These are phyloP conservation scores for Didymosphaeria variabile DNA, from an alignment of 2,329 filamentous ascomycete species.

Conservation along the genomic window DNA sequence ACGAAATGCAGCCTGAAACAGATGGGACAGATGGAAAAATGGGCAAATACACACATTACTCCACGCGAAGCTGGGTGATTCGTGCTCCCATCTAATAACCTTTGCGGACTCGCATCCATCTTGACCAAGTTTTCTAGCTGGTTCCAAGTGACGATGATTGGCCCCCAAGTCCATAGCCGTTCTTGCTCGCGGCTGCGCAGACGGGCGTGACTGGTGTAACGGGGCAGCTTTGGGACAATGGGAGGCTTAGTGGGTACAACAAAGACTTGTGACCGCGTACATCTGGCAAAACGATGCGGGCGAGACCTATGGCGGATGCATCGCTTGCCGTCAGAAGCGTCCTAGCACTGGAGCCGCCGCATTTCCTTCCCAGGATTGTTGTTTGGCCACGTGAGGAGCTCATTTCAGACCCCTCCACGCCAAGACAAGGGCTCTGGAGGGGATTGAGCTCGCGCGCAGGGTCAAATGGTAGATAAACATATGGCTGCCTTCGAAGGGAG, in stretches of 20 bases:
- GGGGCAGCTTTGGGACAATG: constrained; percentile 12
- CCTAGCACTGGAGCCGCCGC: constrained; percentile 5
- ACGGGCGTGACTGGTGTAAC: constrained; percentile 38
- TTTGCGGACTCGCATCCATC: neutral
- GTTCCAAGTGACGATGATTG: constrained; percentile 44
- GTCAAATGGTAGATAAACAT: neutral
- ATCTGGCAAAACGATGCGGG: constrained; percentile 13
- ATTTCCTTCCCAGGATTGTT: neutral
- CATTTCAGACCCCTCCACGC: constrained; percentile 12
- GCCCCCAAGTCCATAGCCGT: constrained; percentile 27
- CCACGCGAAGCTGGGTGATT: constrained; percentile 32
- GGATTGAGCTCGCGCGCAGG: neutral
- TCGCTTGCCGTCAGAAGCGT: constrained; percentile 1
- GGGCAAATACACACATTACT: constrained; percentile 11
- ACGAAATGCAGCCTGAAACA: constrained; percentile 21
- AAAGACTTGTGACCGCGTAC: constrained; percentile 15
- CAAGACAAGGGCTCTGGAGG: constrained; percentile 15
- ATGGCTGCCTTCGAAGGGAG: neutral
- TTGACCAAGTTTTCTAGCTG: constrained; percentile 44
- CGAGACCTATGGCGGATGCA: neutral
- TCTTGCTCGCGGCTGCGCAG: constrained; percentile 29
- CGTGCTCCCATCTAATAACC: neutral
- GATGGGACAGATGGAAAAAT: constrained; percentile 18
- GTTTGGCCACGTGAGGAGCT: constrained; percentile 16
- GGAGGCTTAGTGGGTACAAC: constrained; percentile 11